Evolutionary conservation across 1,284 basidiomycete genomes (phyloP), one percentile per base, ranked within the genome.

Genomic region (Cronartium ribicola): DNA sequence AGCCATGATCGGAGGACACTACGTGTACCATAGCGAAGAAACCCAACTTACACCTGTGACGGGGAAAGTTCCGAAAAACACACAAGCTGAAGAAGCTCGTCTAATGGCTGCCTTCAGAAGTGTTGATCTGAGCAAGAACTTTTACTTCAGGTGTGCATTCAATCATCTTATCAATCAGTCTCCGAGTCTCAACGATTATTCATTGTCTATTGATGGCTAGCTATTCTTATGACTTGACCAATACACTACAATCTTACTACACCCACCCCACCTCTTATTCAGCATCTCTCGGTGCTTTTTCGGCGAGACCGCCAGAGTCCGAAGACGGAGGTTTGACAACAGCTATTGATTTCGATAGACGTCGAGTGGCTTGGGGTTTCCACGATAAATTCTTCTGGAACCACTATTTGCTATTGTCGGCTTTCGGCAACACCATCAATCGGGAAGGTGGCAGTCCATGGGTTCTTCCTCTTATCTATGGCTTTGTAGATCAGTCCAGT

Each of bases 401-500:
- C 80, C 90, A 91, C 78, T 88, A 94, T 80, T 86, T 98, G 81
- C 85, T 98, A n/a, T 86, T 87, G 0, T 85, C 87, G 0, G 84
- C 85, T 0, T 85, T 86, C 76, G 40, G 79, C 72, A 75, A 60
- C 73, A 59, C 62, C 40, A 84, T 85, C 36, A 79, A 81, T 43
- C 80, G 82, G 11, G 83, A 85, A 51, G 83, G 84, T 48, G 87
- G 86, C 76, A 86, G 88, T 39, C 86, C 88, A 76, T 98, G 95
- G 96, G 85, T 98, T 2, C 82, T 98, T 8, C 94, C 96, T 0
- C 83, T 99, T 60, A 89, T 98, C 0, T 93, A 98, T 78, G 96
- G 96, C 0, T 93, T 94, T 80, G 93, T 98, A 7, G 95, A 98
- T 79, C 96, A 99, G 87, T 93, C 95, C 22, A 98, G 94, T 95